phyloP scores from a whole-genome alignment of 1,139 yeast genomes.

The Scheffersomyces quercinus region DNA sequence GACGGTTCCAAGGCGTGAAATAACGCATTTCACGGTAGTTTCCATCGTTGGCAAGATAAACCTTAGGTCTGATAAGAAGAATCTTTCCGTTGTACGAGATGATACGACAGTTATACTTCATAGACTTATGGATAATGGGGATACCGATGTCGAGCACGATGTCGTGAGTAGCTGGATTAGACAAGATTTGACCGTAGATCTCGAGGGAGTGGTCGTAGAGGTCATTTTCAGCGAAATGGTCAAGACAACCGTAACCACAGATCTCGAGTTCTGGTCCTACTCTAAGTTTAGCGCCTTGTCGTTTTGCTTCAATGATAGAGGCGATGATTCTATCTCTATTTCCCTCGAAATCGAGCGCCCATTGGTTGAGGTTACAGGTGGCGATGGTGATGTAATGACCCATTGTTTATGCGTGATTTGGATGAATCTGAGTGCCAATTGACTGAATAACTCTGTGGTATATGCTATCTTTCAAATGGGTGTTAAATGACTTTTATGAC shows the following conservation, averaged over 20 bases:
- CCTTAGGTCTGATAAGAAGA: conserved; percentile 84
- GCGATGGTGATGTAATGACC: conserved; percentile 60
- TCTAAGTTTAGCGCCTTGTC: conserved; percentile 73
- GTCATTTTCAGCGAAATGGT: conserved; percentile 91
- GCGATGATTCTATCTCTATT: conserved; percentile 87
- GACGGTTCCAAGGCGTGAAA: conserved; percentile 90
- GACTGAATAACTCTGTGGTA: neutral
- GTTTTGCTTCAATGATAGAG: conserved; percentile 76
- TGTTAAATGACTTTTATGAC: no score
- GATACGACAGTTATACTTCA: conserved; percentile 88
- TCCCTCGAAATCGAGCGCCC: conserved; percentile 99
- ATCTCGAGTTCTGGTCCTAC: conserved; percentile 97
- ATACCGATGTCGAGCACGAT: conserved; percentile 89
- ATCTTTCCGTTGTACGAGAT: conserved; percentile 78
- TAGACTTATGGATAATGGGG: conserved; percentile 86
- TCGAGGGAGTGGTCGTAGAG: conserved; percentile 92
- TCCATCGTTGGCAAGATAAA: conserved; percentile 95
- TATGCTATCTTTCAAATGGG: no score
- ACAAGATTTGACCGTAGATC: conserved; percentile 75
- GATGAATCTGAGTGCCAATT: neutral
- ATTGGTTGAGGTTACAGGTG: conserved; percentile 83
- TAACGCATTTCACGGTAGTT: conserved; percentile 97
- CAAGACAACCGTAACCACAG: conserved; percentile 94
- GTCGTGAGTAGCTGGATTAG: conserved; percentile 65
- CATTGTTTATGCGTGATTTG: conserved; percentile 26